phyloP scores from a whole-genome alignment of 2,329 filamentous ascomycete species.

The Talaromyces sp. region DNA sequence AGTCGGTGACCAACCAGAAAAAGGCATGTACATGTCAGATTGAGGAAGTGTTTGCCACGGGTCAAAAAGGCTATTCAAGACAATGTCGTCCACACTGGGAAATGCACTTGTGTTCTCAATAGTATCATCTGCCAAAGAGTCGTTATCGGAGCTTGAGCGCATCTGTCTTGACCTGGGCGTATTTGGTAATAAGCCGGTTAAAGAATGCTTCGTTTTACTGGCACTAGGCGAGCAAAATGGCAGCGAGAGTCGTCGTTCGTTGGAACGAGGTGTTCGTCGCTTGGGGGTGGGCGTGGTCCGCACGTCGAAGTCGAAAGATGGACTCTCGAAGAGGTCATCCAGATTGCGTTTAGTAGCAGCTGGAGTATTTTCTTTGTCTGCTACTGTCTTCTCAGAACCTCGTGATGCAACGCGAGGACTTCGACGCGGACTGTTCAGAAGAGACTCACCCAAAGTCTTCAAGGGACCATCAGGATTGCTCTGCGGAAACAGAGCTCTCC shows the following conservation, averaged over 20 bases:
- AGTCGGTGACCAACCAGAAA: slow-evolving; percentile 20
- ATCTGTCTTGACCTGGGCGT: slow-evolving; percentile 1
- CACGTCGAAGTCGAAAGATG: slow-evolving; percentile 51
- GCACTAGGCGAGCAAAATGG: slow-evolving; percentile 36
- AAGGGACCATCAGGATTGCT: slow-evolving; percentile 33
- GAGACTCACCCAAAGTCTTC: slow-evolving; percentile 36
- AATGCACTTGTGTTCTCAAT: slow-evolving; percentile 1
- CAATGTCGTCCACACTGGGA: slow-evolving; percentile 12
- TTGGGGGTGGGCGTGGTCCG: slow-evolving; percentile 50
- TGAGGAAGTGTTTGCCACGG: slow-evolving; percentile 15
- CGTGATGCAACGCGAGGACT: slow-evolving; percentile 37
- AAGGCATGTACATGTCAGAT: slow-evolving; percentile 16
- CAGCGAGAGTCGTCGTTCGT: slow-evolving; percentile 36
- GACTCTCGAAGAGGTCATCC: slow-evolving; percentile 64
- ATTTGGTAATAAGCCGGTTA: slow-evolving; percentile 7
- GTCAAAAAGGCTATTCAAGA: slow-evolving; percentile 13
- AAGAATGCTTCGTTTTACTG: slow-evolving; percentile 8
- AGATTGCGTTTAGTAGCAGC: slow-evolving; percentile 51
- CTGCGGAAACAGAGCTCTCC: slow-evolving; percentile 44
- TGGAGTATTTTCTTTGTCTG: slow-evolving; percentile 58
- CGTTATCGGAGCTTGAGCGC: slow-evolving; percentile 5
- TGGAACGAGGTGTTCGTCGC: slow-evolving; percentile 51
- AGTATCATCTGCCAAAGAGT: background rate
- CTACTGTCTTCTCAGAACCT: slow-evolving; percentile 37
- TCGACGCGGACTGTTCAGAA: slow-evolving; percentile 49